Evolutionary conservation across 306 rosid species (phyloP).

Genomic region (Rubus idaeus): DNA sequence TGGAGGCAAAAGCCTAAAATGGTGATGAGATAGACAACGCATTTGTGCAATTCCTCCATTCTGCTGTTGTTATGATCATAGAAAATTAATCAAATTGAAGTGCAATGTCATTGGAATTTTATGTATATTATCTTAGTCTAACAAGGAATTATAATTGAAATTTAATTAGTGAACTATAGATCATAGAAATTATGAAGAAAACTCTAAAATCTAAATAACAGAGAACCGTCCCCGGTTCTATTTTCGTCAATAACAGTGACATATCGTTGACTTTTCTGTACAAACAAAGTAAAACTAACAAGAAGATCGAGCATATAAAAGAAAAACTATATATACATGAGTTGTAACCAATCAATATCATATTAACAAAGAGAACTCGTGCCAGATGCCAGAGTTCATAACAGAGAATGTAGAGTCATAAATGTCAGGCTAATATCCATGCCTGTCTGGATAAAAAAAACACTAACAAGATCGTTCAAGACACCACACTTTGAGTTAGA

Average conservation of each 20-base stretch:
- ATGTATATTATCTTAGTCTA: too few species aligned
- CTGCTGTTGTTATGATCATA: background rate
- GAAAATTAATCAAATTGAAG: background rate
- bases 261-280: background rate
- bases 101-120: too few species aligned
- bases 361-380: too few species aligned
- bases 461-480: too few species aligned
- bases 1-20: background rate
- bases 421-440: too few species aligned
- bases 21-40: background rate
- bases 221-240: background rate
- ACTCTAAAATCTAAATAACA: background rate
- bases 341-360: too few species aligned
- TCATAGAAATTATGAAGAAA: background rate
- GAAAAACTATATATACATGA: background rate
- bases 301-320: background rate
- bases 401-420: too few species aligned
- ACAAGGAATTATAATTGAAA: background rate
- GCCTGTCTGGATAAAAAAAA: too few species aligned
- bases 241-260: background rate
- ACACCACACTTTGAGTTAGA: too few species aligned
- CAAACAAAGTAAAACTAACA: background rate
- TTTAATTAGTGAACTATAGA: background rate
- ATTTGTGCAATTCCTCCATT: background rate
- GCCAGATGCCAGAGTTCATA: background rate